Evolutionary conservation across 1,139 yeast species (phyloP).

Genomic region (Suhomyces atakaporum): DNA sequence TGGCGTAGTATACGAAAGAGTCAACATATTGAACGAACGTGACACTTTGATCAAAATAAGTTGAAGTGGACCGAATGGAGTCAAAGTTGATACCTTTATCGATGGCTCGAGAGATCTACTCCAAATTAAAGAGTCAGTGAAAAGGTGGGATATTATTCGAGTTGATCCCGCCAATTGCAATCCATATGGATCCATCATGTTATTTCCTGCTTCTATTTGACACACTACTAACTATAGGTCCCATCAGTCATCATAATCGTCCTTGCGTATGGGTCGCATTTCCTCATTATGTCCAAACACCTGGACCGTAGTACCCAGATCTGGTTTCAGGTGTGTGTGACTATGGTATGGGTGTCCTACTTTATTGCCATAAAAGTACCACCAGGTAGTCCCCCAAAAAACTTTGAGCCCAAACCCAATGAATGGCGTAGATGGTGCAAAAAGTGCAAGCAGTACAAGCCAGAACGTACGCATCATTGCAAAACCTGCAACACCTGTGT

Average conservation of each 20-base stretch:
- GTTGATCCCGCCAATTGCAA: no score
- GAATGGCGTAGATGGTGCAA: conserved; percentile 64
- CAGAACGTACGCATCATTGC: conserved; percentile 82
- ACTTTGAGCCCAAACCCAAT: conserved; percentile 34
- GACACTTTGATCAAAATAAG: no score
- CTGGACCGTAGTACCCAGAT: conserved; percentile 43
- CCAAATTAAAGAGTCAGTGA: no score
- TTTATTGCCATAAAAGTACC: conserved; percentile 54
- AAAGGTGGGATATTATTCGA: no score
- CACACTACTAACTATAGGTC: conserved; percentile 43
- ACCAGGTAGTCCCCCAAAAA: conserved; percentile 61
- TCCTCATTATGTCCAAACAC: conserved; percentile 52
- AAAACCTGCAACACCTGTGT: conserved; percentile 63
- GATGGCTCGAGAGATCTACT: no score
- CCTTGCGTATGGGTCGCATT: conserved; percentile 68
- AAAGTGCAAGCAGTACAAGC: conserved; percentile 67
- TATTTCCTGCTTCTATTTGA: no score
- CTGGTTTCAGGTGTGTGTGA: conserved; percentile 49
- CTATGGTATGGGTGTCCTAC: conserved; percentile 74
- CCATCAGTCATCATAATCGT: conserved; percentile 64
- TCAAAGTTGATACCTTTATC: no score
- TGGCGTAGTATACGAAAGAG: no score
- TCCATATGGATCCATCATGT: no score
- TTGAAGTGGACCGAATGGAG: no score
- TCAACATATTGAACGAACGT: no score